These are phyloP conservation scores for Cetraspora pellucida DNA, from an alignment of 192 early-diverging fungal species.

Conservation along the genomic window DNA sequence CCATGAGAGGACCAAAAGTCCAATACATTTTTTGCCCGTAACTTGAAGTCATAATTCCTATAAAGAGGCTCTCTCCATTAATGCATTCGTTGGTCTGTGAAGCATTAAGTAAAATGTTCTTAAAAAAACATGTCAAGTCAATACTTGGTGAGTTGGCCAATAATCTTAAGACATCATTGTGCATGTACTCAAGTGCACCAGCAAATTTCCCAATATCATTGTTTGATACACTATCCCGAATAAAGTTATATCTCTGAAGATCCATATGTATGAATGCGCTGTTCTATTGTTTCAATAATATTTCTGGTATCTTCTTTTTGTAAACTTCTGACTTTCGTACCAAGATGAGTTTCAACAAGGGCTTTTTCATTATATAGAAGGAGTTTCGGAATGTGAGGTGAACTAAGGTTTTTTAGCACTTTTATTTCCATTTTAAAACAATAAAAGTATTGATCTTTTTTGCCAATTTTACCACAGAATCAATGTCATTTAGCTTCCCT, in stretches of 20 bases:
- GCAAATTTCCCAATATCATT: conserved; percentile 8
- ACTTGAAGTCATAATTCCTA: background rate
- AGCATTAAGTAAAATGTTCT: conserved; percentile 24
- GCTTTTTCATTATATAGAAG: background rate
- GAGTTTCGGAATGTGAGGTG: conserved; percentile 12
- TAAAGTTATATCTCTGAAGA: conserved; percentile 14
- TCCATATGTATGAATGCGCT: conserved; percentile 15
- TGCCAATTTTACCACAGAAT: conserved; percentile 26
- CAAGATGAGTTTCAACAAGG: conserved; percentile 14
- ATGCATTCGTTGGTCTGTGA: conserved; percentile 14
- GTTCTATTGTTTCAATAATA: conserved; percentile 20
- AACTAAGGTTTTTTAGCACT: background rate
- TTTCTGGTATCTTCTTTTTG: conserved; percentile 22
- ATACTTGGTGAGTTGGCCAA: conserved; percentile 5
- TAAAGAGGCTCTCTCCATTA: conserved; percentile 20
- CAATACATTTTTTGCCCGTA: conserved; percentile 13
- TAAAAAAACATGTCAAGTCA: conserved; percentile 25
- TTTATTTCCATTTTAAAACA: conserved; percentile 29
- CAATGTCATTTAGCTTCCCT: conserved; percentile 14
- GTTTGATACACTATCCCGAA: background rate
- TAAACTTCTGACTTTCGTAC: conserved; percentile 22
- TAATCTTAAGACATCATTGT: background rate
- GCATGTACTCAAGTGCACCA: conserved; percentile 26
- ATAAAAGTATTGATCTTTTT: conserved; percentile 6
- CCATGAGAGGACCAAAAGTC: conserved; percentile 3